Percentiles rank a stretch among this genome's conserved stretches.
phyloP scores from a whole-genome alignment of 2,329 filamentous ascomycete genomes.

The Alternaria angustiovoidea region DNA sequence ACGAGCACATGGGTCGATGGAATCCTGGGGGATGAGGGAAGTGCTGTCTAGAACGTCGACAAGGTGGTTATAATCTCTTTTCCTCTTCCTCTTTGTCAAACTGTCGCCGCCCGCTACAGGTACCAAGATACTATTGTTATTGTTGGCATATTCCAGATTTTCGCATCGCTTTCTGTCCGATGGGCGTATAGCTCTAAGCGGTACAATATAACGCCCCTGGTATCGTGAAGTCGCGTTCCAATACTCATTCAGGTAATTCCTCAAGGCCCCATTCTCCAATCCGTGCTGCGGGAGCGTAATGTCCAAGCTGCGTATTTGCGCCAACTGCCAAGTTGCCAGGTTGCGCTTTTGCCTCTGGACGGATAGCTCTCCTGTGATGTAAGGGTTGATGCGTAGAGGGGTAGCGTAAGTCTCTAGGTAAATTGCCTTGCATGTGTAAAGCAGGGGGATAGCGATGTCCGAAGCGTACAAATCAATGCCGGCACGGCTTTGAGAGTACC shows the following conservation, averaged over 20 bases:
- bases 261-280: constrained; percentile 17
- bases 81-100: too few relatives aligned
- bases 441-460: constrained; percentile 22
- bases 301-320: constrained; percentile 24
- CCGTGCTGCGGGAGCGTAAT: constrained; percentile 22
- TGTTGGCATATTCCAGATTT: not conserved
- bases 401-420: constrained; percentile 32
- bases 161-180: too few relatives aligned
- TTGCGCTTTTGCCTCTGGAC: not conserved
- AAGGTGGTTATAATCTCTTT: accelerated
- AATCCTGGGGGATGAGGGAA: too few relatives aligned
- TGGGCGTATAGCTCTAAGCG: not conserved
- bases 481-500: not conserved
- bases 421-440: constrained; percentile 29
- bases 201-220: constrained; percentile 16
- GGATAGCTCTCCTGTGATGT: not conserved
- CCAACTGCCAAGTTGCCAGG: constrained; percentile 25
- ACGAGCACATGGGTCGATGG: not conserved
- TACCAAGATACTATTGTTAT: not conserved
- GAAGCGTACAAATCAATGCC: not conserved
- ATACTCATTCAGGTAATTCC: not conserved
- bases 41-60: not conserved
- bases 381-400: constrained; percentile 24
- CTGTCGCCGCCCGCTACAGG: too few relatives aligned
- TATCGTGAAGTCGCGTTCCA: constrained; percentile 14